A percentile compares a stretch with the other conserved stretches of the same genome.
Conservation (phyloP, 2,329 filamentous ascomycete species). For the Penicillium sp. region DNA sequence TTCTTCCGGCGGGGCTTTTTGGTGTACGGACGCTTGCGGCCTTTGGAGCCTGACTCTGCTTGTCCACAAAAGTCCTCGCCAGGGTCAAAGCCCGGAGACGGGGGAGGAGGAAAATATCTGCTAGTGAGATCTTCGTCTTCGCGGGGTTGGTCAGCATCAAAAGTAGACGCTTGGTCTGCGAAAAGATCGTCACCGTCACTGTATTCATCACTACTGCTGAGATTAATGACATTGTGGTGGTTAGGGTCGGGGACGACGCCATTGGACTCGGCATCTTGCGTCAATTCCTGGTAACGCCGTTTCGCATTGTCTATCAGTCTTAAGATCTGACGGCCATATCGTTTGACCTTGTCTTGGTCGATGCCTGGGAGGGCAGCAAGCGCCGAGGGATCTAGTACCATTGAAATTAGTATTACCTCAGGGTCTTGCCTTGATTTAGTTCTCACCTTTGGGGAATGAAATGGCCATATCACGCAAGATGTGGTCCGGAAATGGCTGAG, state of each 20-base stretch:
- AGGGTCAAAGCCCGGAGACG: conserved; percentile 22
- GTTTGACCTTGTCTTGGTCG: conserved; percentile 45
- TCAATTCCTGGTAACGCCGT: conserved; percentile 44
- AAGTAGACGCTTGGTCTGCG: conserved; percentile 23
- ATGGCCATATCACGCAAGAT: conserved; percentile 52
- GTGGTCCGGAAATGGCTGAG: conserved; percentile 48
- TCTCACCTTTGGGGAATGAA: conserved; percentile 44
- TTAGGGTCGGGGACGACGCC: conserved; percentile 48
- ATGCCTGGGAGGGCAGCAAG: conserved; percentile 44
- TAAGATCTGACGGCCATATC: conserved; percentile 46
- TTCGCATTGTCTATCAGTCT: conserved; percentile 42
- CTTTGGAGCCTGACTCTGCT: conserved; percentile 20
- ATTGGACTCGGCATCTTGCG: conserved; percentile 49
- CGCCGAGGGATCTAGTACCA: conserved; percentile 34
- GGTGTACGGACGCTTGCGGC: conserved; percentile 26
- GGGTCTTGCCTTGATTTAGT: neutral
- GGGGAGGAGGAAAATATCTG: conserved; percentile 33
- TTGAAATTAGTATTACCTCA: conserved; percentile 10
- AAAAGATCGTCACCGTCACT: conserved; percentile 34
- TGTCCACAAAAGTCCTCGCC: conserved; percentile 21
- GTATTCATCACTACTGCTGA: conserved; percentile 45
- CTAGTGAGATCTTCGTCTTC: conserved; percentile 30
- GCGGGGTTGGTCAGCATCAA: conserved; percentile 23
- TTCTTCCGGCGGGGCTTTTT: conserved; percentile 30
- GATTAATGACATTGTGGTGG: conserved; percentile 47